Conservation (phyloP, 306 rosid species). For the peach (Prunus persica) region DNA sequence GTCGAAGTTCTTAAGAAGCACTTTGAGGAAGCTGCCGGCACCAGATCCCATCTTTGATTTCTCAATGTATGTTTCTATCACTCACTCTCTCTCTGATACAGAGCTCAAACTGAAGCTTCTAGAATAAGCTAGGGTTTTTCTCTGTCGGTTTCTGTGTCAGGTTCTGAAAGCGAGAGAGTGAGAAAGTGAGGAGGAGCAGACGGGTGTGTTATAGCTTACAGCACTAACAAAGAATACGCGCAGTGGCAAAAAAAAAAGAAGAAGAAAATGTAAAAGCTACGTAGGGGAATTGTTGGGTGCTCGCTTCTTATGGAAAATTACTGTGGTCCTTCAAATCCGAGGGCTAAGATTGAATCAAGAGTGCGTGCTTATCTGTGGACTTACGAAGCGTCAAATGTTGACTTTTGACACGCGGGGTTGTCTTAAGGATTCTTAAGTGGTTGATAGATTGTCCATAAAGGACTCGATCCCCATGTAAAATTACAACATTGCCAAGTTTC, state of each 20-base stretch:
- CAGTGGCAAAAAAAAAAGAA: background rate
- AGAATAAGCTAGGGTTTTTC: conserved; percentile 11
- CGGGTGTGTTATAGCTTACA: background rate
- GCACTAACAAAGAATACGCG: background rate
- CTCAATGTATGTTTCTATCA: background rate
- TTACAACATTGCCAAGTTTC: too few relatives aligned
- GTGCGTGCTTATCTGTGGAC: background rate
- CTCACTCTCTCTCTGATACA: background rate
- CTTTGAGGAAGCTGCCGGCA: conserved; percentile 68
- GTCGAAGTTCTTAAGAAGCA: conserved; percentile 72
- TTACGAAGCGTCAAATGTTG: background rate
- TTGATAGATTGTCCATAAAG: background rate
- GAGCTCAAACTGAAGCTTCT: conserved; percentile 10
- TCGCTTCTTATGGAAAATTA: background rate
- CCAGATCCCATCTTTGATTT: conserved; percentile 79
- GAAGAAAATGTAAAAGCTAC: background rate
- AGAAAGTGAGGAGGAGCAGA: background rate
- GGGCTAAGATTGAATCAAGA: background rate
- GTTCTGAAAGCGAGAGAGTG: background rate
- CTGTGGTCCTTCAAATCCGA: background rate
- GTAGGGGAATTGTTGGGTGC: background rate
- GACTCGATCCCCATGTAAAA: background rate
- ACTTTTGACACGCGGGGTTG: background rate
- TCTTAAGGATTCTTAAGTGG: background rate
- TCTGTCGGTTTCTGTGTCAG: background rate